Base-by-base conservation (phyloP, 306 rosid species). In the Comarum palustre region DNA sequence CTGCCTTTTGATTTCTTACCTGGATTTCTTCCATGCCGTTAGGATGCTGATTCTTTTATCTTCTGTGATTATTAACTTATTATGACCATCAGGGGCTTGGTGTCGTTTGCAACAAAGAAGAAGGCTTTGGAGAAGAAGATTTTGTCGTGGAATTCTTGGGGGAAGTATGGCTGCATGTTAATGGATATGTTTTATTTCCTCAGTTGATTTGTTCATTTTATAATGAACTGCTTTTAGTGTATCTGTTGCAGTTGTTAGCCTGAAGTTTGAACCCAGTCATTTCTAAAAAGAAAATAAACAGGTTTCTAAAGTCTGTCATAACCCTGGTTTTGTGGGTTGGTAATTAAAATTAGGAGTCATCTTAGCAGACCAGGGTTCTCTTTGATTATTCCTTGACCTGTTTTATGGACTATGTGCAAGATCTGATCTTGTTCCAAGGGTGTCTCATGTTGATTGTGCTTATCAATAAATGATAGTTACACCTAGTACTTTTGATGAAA, bases 71-170 rank as follows among this genome's bases (percentile, higher is more conserved):
- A 57, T 68, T 66, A 68, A 41, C 66, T 83, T 71, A 59, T 73
- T 85, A 73, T 77, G 76, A 67, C 59, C 32, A 79, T 67, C 74
- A 95, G 99, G 99, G 99, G 73, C 97, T 95, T 64, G 97, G 99
- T 34, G 99, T 95, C 66, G 99, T 95, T 79, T 95, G 99, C 84
- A 75, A 91, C 85, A 87, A 86, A 84, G 92, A 87, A 79, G 92
- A 66, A 29, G 99, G 99, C 77, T 91, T 95, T 86, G 79, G 66
- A 4, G 86, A 84, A 77, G 96, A 90, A 70, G 99, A 92, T 82
- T 95, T 95, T 81, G 88, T 95, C 9, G 99, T 95, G 76, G 99
- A 95, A 82, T 95, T 95, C 86, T 68, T 95, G 82, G 99, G 99
- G 77, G 99, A 95, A 97, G 99, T 95, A 88, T 58, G 81, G 32